A percentile compares a stretch with the other conserved stretches of the same genome.
phyloP scores from a whole-genome alignment of 2,329 filamentous ascomycete genomes.

The Aureobasidium zeae region DNA sequence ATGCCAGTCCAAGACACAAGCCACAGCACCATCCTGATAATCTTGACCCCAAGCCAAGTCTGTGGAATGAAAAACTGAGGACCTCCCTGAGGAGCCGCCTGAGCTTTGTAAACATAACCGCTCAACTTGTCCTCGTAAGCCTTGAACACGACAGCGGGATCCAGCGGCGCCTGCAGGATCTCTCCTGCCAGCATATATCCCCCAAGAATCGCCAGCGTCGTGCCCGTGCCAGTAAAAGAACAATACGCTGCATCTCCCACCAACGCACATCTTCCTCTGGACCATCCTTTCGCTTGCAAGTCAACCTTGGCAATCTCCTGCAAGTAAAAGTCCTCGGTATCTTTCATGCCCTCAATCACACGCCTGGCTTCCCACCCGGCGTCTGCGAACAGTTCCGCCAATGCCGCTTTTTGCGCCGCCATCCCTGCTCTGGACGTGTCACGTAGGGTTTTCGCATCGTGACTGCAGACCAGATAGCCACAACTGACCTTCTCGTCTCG shows the following conservation, averaged over 20 bases:
- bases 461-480: neutral
- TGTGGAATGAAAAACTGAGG: conserved; percentile 24
- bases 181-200: conserved; percentile 24
- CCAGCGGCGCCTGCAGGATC: conserved; percentile 18
- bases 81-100: conserved; percentile 25
- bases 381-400: conserved; percentile 22
- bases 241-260: conserved; percentile 23
- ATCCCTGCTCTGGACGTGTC: conserved; percentile 13
- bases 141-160: conserved; percentile 20
- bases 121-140: conserved; percentile 24
- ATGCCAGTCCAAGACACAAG: neutral
- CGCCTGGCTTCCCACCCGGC: conserved; percentile 28
- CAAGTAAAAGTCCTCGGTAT: conserved; percentile 24
- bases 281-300: conserved; percentile 25
- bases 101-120: conserved; percentile 22
- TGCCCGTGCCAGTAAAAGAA: conserved; percentile 21
- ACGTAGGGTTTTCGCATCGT: neutral
- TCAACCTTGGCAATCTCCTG: conserved; percentile 23
- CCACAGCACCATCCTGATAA: neutral
- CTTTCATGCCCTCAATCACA: conserved; percentile 31
- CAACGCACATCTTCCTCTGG: conserved; percentile 24
- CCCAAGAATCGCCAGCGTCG: conserved; percentile 21
- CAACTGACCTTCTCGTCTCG: conserved; percentile 2
- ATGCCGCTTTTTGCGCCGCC: conserved; percentile 20
- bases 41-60: conserved; percentile 20